Evolutionary conservation across 2,329 filamentous ascomycete species (phyloP), one percentile per base, ranked within the genome.

Genomic region (Aspergillus neoniger): DNA sequence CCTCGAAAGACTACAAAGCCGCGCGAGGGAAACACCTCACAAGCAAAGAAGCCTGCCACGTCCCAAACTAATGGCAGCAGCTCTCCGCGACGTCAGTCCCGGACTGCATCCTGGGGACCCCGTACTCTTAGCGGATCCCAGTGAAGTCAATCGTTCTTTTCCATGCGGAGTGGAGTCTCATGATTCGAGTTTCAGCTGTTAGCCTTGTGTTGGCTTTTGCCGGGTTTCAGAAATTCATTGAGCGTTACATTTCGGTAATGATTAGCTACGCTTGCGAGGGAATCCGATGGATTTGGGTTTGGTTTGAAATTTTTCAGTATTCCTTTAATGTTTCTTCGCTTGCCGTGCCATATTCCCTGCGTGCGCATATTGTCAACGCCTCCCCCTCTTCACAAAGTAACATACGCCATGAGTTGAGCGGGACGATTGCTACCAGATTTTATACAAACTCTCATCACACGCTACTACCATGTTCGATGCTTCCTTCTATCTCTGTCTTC

Each of bases 1-100:
- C 58, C 67, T 63, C 70, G 72, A 49, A 76, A 71, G 60, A 68
- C 65, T 49, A 63, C 65, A 8, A 77, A 74, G 47, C 61, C 70
- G 39, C 69, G 74, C 57, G 74, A 77, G 52, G 63, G 63, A 14
- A 36, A 68, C 32, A 65, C 58, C 55, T 65, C 63, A 38, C 66
- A 61, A 38, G 52, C 59, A 21, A 76, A 76, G 64, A 76, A 73
- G 50, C 51, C 66, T 52, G 56, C 65, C 30, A 54, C 67, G 41
- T 66, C 70, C 30, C 67, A 72, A 38, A 55, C 44, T 49, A 66
- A 66, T 44, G 65, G 65, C 30, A 62, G 57, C 52, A 63, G 61
- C 17, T 66, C 71, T 47, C 67, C 70, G 17, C 70, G 69, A 52
- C 66, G 69, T 32, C 68, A 69, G 54, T 69, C 72, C 19, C 67